A percentile compares a stretch with the other conserved stretches of the same genome.
Evolutionary conservation across 441 rosid genomes (phyloP).

Genomic region (Raphanus hybrid): DNA sequence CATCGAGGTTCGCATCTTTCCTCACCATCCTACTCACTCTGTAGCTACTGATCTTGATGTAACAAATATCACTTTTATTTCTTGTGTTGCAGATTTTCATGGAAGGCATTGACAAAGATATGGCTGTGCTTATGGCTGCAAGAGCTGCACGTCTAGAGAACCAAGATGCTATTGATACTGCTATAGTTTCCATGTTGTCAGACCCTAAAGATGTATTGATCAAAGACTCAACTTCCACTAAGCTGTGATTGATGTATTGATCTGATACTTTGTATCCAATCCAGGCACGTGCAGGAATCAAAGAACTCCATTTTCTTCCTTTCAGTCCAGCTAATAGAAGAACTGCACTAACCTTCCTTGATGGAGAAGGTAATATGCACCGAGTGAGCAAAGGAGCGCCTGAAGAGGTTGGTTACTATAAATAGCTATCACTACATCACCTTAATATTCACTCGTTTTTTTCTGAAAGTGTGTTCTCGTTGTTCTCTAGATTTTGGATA

Average conservation of each 20-base stretch:
- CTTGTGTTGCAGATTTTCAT: slow-evolving; percentile 43
- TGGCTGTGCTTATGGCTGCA: slow-evolving; percentile 59
- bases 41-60: not conserved
- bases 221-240: slow-evolving; percentile 13
- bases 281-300: slow-evolving; percentile 50
- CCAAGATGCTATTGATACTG: slow-evolving; percentile 59
- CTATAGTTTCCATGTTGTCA: slow-evolving; percentile 54
- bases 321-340: slow-evolving; percentile 55
- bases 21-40: slow-evolving; percentile 12
- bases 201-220: slow-evolving; percentile 49
- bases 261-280: slow-evolving; percentile 17
- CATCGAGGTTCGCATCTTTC: slow-evolving; percentile 43
- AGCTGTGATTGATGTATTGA: slow-evolving; percentile 17
- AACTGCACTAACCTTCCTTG: slow-evolving; percentile 60
- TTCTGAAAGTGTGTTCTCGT: not conserved
- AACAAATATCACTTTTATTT: not conserved
- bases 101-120: slow-evolving; percentile 49
- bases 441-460: not conserved
- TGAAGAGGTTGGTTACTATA: slow-evolving; percentile 31
- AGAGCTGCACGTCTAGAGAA: slow-evolving; percentile 63
- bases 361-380: slow-evolving; percentile 45
- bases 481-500: slow-evolving; percentile 52
- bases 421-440: not conserved
- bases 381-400: slow-evolving; percentile 49
- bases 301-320: slow-evolving; percentile 48